A percentile compares a stretch with the other conserved stretches of the same genome.
Conservation (phyloP, 495 filamentous ascomycete genomes). For the Penicillium mononematosum region DNA sequence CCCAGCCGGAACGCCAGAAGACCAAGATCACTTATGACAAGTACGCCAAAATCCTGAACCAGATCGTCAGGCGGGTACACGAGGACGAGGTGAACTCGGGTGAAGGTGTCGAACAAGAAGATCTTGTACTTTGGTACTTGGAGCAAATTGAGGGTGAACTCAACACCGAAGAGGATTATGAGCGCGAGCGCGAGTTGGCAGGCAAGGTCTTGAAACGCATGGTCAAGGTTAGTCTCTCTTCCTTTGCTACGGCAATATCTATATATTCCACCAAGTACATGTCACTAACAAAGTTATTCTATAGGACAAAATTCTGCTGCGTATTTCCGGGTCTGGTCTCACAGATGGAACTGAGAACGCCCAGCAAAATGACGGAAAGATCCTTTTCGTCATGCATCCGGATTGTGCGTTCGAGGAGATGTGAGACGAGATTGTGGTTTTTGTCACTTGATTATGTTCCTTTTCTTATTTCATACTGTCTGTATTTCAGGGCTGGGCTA, state of each 20-base stretch:
- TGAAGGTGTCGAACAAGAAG: constrained; percentile 88
- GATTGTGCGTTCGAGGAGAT: constrained; percentile 84
- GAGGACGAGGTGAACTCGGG: constrained; percentile 69
- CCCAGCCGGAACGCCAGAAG: constrained; percentile 52
- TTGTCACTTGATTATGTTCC: constrained; percentile 7
- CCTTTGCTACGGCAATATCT: not conserved
- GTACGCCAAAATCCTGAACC: constrained; percentile 85
- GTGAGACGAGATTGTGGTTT: constrained; percentile 16
- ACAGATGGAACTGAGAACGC: constrained; percentile 57
- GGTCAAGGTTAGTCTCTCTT: constrained; percentile 72
- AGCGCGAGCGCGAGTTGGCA: constrained; percentile 71
- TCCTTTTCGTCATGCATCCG: constrained; percentile 90
- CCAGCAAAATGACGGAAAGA: constrained; percentile 47
- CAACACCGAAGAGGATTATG: constrained; percentile 72
- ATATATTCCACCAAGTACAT: not conserved
- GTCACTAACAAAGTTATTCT: constrained; percentile 14
- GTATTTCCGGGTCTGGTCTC: constrained; percentile 75
- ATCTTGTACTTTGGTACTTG: constrained; percentile 86
- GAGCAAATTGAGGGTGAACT: constrained; percentile 90
- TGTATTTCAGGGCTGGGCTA: constrained; percentile 19
- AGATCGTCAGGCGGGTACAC: constrained; percentile 76
- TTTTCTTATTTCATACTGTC: constrained; percentile 12
- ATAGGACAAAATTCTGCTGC: constrained; percentile 91
- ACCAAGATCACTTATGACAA: constrained; percentile 95
- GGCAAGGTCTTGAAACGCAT: constrained; percentile 91